Evolutionary conservation across 1,284 basidiomycete genomes (phyloP).

Genomic region (Cryptococcus sp.): DNA sequence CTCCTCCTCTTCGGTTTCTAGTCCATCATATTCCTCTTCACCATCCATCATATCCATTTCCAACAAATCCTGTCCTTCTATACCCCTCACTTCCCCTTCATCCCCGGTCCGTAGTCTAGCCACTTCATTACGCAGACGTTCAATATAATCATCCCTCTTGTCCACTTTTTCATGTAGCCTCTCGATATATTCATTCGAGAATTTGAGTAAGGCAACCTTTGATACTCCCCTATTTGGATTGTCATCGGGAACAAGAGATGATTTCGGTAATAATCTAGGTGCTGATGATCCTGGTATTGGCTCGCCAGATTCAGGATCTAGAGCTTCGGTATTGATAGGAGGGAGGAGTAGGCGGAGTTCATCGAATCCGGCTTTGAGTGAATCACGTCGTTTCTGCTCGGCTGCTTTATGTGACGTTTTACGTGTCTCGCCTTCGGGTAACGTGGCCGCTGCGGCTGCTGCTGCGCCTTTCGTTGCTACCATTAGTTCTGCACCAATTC

Average conservation of each 20-base stretch:
- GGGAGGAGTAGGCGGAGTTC: constrained; percentile 84
- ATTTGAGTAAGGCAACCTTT: constrained; percentile 86
- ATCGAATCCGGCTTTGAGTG: constrained; percentile 92
- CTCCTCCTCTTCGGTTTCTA: neutral
- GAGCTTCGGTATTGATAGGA: constrained; percentile 63
- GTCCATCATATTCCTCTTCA: constrained; percentile 51
- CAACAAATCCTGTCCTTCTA: constrained; percentile 29
- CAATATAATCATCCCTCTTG: constrained; percentile 76
- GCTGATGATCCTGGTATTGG: constrained; percentile 78
- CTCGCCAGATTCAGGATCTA: constrained; percentile 63
- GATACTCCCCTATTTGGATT: constrained; percentile 93
- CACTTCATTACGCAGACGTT: constrained; percentile 64
- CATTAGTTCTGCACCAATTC: neutral
- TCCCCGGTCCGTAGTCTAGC: constrained; percentile 54
- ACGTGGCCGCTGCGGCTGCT: constrained; percentile 21
- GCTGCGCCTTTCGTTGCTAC: constrained; percentile 36
- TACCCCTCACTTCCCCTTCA: constrained; percentile 20
- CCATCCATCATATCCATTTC: constrained; percentile 49
- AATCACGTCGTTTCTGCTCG: constrained; percentile 94
- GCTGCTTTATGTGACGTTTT: constrained; percentile 95
- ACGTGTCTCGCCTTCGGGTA: constrained; percentile 40
- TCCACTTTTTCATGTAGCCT: constrained; percentile 72
- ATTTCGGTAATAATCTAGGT: constrained; percentile 75
- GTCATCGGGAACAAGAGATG: constrained; percentile 62
- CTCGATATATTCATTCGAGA: constrained; percentile 81